phyloP scores from a whole-genome alignment of 2,329 filamentous ascomycete species.

The Sporothrix humicola region DNA sequence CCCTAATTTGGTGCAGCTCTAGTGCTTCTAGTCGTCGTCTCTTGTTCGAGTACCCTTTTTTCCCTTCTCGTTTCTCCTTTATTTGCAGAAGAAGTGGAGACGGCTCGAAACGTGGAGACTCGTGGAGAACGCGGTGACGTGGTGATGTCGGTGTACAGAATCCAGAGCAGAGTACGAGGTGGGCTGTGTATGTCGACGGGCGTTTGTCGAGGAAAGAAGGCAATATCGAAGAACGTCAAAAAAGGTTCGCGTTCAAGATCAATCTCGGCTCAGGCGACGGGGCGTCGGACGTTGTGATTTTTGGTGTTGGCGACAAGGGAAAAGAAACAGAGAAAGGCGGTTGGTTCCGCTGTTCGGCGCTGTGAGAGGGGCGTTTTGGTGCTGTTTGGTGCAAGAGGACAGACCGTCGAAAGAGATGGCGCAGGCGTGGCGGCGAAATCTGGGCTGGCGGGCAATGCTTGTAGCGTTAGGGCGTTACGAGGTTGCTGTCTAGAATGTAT shows the following conservation, averaged over 20 bases:
- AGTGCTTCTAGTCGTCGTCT: conserved; percentile 14
- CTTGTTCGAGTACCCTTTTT: conserved; percentile 6
- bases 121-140: conserved; percentile 33
- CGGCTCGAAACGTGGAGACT: conserved; percentile 32
- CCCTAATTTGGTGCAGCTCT: conserved; percentile 19
- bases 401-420: conserved; percentile 1
- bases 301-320: too few relatives aligned
- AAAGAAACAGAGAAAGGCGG: neutral
- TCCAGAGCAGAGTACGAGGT: neutral
- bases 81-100: conserved; percentile 31
- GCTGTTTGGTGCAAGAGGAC: neutral
- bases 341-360: conserved; percentile 16
- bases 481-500: neutral
- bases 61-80: conserved; percentile 27
- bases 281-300: neutral
- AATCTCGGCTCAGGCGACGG: neutral
- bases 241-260: neutral
- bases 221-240: neutral
- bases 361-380: neutral
- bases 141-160: conserved; percentile 30
- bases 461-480: neutral
- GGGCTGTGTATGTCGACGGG: neutral
- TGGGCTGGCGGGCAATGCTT: neutral
- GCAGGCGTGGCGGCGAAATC: conserved; percentile 14
- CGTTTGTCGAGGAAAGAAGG: neutral